Base-by-base conservation (phyloP, 345 rosid genomes). In the Hibiscus trionum region DNA sequence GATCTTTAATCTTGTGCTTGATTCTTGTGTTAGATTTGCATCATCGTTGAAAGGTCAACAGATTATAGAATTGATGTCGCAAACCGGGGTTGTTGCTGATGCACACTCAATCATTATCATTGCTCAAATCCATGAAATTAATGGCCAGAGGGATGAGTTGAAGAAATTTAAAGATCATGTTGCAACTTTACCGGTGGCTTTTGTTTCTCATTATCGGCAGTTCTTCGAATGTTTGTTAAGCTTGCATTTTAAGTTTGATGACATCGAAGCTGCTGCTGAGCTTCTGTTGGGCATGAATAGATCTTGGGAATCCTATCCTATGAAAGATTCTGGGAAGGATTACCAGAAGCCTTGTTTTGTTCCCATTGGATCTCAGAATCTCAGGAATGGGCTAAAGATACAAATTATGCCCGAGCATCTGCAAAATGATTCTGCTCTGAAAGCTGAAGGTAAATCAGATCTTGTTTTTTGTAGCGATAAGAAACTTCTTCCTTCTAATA, bases 71-170 rank as follows among this genome's bases (percentile, higher is more conserved):
- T 69, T 87, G 71, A 90, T 95, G 96, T 82, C 97, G 1, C 76
- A 35, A 75, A 72, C 71, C 0, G 83, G 81, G 16, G 82, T 92
- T 15, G 31, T 84, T 75, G 97, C 96, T n/a, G 96, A 94, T 86
- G 95, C 86, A 29, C 80, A 83, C 63, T 82, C 97, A 17, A 78
- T 91, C 70, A 77, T 81, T 76, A 73, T 83, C 19, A 82, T 89
- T 79, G 86, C 89, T 10, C 82, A 63, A 71, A 52, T 94, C 73
- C 85, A 88, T 72, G 93, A 88, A 76, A 88, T 86, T 85, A 91
- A 90, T 81, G 92, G 85, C 21, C 90, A 78, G 76, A 78, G 93
- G 60, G 88, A 86, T 77, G 99, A 89, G 84, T 69, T 94, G 71
- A 90, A 75, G 78, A 91, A 86, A 80, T 80, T 86, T 16, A 89